These are phyloP conservation scores for Nepenthes mirabilis DNA, from an alignment of 148 eudicot species.

Conservation along the genomic window DNA sequence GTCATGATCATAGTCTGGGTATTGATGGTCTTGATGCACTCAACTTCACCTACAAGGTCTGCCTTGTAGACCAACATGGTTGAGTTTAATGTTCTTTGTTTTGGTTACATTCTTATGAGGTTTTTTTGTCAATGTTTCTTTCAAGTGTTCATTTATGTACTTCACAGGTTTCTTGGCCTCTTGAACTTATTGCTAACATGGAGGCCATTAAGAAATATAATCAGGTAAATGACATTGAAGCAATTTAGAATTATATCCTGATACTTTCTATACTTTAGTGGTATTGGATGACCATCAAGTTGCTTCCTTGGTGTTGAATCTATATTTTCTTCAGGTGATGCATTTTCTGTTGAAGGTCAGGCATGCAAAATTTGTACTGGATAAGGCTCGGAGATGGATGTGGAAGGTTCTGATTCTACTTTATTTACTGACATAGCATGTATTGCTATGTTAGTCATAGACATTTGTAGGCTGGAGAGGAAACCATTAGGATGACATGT, in stretches of 20 bases:
- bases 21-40: constrained; percentile 82
- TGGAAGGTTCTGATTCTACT: constrained; percentile 62
- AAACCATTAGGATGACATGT: not conserved
- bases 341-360: constrained; percentile 78
- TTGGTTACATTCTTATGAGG: not conserved
- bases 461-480: constrained; percentile 3
- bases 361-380: constrained; percentile 92
- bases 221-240: constrained; percentile 38
- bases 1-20: constrained; percentile 39
- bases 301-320: not conserved
- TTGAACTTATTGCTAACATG: constrained; percentile 79
- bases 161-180: constrained; percentile 86
- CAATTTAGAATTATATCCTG: constrained; percentile 77
- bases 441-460: not conserved
- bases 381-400: constrained; percentile 91
- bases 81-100: not conserved
- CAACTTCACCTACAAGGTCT: constrained; percentile 80
- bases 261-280: constrained; percentile 14
- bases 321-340: constrained; percentile 61
- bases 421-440: not conserved
- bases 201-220: constrained; percentile 88
- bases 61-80: not conserved
- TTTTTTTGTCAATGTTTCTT: not conserved
- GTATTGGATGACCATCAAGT: not conserved
- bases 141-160: not conserved